Percentiles rank a stretch among this genome's conserved stretches.
Evolutionary conservation across 495 filamentous ascomycete species (phyloP).

Genomic region (Hypoxylon fuscum): DNA sequence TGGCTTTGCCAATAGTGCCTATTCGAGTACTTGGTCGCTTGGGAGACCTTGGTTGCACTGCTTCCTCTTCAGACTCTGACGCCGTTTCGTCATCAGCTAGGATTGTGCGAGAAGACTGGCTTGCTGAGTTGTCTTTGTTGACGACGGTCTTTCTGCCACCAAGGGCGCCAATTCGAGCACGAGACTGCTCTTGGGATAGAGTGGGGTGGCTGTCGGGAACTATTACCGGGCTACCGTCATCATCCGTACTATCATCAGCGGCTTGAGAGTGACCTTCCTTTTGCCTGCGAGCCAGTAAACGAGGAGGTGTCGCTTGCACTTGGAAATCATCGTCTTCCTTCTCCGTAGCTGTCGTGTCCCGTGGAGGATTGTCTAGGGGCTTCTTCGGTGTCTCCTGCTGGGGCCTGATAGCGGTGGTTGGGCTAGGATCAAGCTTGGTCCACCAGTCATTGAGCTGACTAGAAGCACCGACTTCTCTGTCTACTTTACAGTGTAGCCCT

Average conservation of each 20-base stretch:
- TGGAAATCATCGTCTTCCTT: slow-evolving; percentile 60
- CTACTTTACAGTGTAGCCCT: slow-evolving; percentile 39
- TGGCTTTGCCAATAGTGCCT: slow-evolving; percentile 31
- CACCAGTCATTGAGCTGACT: slow-evolving; percentile 58
- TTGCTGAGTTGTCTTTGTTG: slow-evolving; percentile 8
- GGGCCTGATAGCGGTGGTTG: slow-evolving; percentile 16
- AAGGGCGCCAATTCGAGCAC: slow-evolving; percentile 39
- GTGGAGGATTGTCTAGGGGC: background rate
- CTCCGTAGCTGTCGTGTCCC: slow-evolving; percentile 11
- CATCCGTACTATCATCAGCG: slow-evolving; percentile 50
- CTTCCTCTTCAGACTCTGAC: slow-evolving; percentile 39
- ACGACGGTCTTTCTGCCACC: slow-evolving; percentile 39
- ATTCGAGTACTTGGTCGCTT: slow-evolving; percentile 18
- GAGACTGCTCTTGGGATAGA: slow-evolving; percentile 12
- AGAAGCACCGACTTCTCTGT: slow-evolving; percentile 43
- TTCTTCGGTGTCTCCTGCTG: slow-evolving; percentile 15
- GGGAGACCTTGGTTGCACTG: slow-evolving; percentile 6
- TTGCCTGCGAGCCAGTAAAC: slow-evolving; percentile 31
- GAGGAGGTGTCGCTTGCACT: slow-evolving; percentile 58
- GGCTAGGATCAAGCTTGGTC: slow-evolving; percentile 49
- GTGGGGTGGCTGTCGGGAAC: slow-evolving; percentile 23
- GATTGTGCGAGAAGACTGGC: slow-evolving; percentile 37
- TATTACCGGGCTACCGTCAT: slow-evolving; percentile 38
- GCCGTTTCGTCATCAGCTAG: slow-evolving; percentile 39
- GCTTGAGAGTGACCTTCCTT: slow-evolving; percentile 10